A percentile compares a stretch with the other conserved stretches of the same genome.
phyloP scores from a whole-genome alignment of 1,139 yeast genomes.

The Taiozyma sp. region DNA sequence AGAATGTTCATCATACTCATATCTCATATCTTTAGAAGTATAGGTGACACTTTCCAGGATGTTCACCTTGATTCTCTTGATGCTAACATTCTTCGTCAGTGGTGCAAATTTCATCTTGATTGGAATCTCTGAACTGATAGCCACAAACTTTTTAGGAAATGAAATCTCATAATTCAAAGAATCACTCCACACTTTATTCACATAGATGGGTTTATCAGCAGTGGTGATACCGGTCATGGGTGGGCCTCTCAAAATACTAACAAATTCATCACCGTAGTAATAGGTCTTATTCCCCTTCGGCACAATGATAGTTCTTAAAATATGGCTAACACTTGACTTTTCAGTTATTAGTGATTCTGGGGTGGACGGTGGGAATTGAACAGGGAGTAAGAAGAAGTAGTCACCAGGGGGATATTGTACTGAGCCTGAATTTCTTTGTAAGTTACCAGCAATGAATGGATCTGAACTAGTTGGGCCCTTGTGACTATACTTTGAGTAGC shows the following conservation, averaged over 20 bases:
- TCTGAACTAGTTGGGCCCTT: constrained; percentile 6
- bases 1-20: constrained; percentile 54
- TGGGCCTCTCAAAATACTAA: constrained; percentile 58
- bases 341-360: constrained; percentile 59
- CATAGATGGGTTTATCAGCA: constrained; percentile 75
- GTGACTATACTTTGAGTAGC: constrained; percentile 5
- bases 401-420: constrained; percentile 47
- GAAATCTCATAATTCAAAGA: constrained; percentile 73
- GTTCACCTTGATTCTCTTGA: constrained; percentile 69
- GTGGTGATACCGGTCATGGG: constrained; percentile 72
- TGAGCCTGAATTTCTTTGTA: constrained; percentile 8
- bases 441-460: constrained; percentile 13
- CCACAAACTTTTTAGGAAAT: constrained; percentile 68
- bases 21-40: constrained; percentile 47
- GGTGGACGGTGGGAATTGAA: constrained; percentile 60
- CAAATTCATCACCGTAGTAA: constrained; percentile 19
- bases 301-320: constrained; percentile 22
- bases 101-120: constrained; percentile 70
- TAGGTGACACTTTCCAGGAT: constrained; percentile 69
- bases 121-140: constrained; percentile 59
- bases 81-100: constrained; percentile 55
- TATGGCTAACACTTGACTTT: constrained; percentile 30
- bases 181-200: constrained; percentile 79
- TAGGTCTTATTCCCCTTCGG: constrained; percentile 17
- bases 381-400: constrained; percentile 71